phyloP scores from a whole-genome alignment of 371 early-diverging fungal genomes.

The Rhizopus arrhizus region DNA sequence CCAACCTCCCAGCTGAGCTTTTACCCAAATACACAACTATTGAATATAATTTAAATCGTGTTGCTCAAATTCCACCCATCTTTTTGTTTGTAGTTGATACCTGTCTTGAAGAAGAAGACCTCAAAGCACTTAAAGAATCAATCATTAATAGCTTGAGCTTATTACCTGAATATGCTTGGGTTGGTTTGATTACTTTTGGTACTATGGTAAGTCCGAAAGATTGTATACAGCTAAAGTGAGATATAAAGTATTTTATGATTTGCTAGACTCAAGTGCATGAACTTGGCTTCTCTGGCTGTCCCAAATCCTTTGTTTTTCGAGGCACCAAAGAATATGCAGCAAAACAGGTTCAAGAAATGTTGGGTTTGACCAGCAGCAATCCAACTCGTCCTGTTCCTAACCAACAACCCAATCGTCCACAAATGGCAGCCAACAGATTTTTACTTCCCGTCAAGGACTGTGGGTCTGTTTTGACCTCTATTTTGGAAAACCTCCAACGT shows the following conservation, averaged over 20 bases:
- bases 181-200: conserved; percentile 98
- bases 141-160: conserved; percentile 88
- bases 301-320: conserved; percentile 97
- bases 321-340: conserved; percentile 95
- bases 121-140: conserved; percentile 94
- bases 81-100: conserved; percentile 99
- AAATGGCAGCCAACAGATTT: conserved; percentile 72
- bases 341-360: conserved; percentile 96
- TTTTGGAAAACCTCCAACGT: conserved; percentile 93
- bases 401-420: conserved; percentile 63
- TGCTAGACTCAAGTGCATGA: conserved; percentile 89
- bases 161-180: conserved; percentile 92
- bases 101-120: conserved; percentile 95
- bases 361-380: conserved; percentile 67
- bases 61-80: conserved; percentile 88
- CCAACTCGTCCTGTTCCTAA: conserved; percentile 51
- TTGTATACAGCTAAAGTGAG: background rate
- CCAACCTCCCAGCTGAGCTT: conserved; percentile 97
- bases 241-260: background rate
- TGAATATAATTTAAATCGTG: conserved; percentile 90
- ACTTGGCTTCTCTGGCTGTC: conserved; percentile 92
- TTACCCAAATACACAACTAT: conserved; percentile 94
- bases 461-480: conserved; percentile 91
- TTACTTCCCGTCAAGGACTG: conserved; percentile 91
- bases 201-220: conserved; percentile 83